Evolutionary conservation across 306 rosid species (phyloP).

Genomic region (Citrullus colocynthis): DNA sequence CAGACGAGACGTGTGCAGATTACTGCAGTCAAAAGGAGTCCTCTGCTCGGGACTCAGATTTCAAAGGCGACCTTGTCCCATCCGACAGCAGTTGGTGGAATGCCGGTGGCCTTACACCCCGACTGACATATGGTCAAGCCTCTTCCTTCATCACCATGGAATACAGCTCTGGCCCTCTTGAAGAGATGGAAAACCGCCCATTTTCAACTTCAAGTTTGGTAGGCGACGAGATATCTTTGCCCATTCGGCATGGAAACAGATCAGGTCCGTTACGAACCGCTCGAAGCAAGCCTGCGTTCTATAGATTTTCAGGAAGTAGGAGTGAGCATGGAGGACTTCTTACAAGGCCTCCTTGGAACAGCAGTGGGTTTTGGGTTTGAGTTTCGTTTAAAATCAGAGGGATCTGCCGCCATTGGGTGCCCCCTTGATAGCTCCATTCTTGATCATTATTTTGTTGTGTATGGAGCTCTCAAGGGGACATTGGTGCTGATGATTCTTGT

Average conservation of each 20-base stretch:
- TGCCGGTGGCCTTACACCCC: conserved; percentile 49
- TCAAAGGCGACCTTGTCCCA: conserved; percentile 46
- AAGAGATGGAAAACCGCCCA: conserved; percentile 53
- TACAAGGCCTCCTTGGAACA: conserved; percentile 37
- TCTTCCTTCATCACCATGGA: conserved; percentile 75
- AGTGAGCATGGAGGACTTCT: conserved; percentile 68
- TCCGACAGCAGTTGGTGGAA: conserved; percentile 83
- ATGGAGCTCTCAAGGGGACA: background rate
- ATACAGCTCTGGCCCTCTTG: conserved; percentile 79
- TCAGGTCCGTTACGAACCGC: conserved; percentile 73
- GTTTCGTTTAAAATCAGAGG: background rate
- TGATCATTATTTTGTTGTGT: background rate
- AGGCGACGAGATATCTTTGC: conserved; percentile 46
- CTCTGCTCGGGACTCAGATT: conserved; percentile 55
- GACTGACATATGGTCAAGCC: conserved; percentile 39
- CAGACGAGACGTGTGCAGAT: conserved; percentile 66
- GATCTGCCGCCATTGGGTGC: background rate
- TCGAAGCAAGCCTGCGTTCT: conserved; percentile 54
- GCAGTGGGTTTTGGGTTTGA: conserved; percentile 31
- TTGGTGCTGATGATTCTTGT: background rate
- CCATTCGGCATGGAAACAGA: conserved; percentile 59
- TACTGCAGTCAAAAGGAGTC: conserved; percentile 56
- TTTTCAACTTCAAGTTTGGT: conserved; percentile 58
- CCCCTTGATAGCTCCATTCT: conserved; percentile 6
- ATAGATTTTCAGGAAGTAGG: conserved; percentile 49